A percentile compares a stretch with the other conserved stretches of the same genome.
phyloP scores from a whole-genome alignment of 768 basidiomycete species.

The Suillus bovinus region DNA sequence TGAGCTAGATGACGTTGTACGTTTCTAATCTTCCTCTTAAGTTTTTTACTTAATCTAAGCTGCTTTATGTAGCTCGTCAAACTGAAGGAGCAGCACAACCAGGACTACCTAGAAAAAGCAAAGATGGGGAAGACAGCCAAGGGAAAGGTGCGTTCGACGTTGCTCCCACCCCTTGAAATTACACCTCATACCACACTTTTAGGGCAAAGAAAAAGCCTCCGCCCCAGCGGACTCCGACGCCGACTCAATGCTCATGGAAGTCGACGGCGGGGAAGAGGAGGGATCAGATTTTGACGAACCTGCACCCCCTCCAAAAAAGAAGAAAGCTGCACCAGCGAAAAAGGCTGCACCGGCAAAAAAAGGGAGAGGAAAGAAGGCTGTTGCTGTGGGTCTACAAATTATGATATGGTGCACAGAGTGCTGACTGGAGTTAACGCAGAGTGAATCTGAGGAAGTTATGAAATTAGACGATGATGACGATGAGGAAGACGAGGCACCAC shows the following conservation, averaged over 20 bases:
- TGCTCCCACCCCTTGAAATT: neutral
- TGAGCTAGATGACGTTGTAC: conserved; percentile 71
- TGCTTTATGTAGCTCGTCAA: conserved; percentile 51
- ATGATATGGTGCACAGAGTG: conserved; percentile 4
- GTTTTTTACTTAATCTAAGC: conserved; percentile 5
- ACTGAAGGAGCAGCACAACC: conserved; percentile 70
- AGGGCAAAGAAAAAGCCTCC: conserved; percentile 56
- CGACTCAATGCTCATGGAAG: conserved; percentile 81
- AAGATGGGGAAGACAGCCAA: conserved; percentile 40
- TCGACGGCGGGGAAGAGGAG: conserved; percentile 59
- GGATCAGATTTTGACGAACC: conserved; percentile 45
- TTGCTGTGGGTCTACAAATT: conserved; percentile 26
- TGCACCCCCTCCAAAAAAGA: conserved; percentile 44
- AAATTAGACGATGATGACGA: conserved; percentile 58
- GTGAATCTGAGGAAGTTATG: conserved; percentile 51
- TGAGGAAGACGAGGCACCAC: conserved; percentile 47
- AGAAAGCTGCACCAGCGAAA: conserved; percentile 37
- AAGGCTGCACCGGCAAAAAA: conserved; percentile 38
- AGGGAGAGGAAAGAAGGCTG: conserved; percentile 56
- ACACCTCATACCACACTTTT: neutral
- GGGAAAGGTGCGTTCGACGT: conserved; percentile 39
- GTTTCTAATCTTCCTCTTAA: conserved; percentile 22
- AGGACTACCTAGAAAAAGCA: conserved; percentile 54
- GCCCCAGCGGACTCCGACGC: conserved; percentile 51
- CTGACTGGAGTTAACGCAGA: conserved; percentile 23